Evolutionary conservation across 257 asterid genomes (phyloP).

Genomic region (Solanum ossicruentum): DNA sequence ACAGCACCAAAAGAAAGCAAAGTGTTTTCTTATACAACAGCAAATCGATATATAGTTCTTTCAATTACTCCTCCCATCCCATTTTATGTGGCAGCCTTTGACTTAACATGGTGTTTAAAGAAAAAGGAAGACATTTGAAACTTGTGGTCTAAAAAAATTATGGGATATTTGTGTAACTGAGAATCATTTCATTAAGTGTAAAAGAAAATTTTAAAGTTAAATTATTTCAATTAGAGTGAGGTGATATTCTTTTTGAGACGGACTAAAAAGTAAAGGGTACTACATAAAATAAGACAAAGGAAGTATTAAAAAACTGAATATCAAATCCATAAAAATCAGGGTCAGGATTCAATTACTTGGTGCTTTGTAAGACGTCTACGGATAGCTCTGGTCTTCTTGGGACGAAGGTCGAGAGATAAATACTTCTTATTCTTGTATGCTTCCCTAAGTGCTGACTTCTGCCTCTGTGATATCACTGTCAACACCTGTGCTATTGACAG

Average conservation of each 20-base stretch:
- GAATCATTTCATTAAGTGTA: no score
- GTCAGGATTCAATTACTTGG: conserved; percentile 21
- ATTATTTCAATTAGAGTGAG: no score
- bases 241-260: no score
- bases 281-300: no score
- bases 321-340: neutral
- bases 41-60: neutral
- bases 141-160: no score
- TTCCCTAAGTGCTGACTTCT: conserved; percentile 47
- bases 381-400: conserved; percentile 9
- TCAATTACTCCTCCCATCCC: neutral
- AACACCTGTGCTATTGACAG: conserved; percentile 12
- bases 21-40: neutral
- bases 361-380: conserved; percentile 63
- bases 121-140: no score
- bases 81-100: no score
- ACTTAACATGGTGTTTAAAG: no score
- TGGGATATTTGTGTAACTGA: no score
- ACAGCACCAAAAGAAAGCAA: neutral
- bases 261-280: no score
- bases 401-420: conserved; percentile 9
- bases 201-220: no score
- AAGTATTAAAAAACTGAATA: neutral
- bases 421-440: conserved; percentile 61
- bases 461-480: conserved; percentile 10